Percentiles rank a stretch among this genome's conserved stretches.
Evolutionary conservation across 2,329 filamentous ascomycete species (phyloP).

Genomic region (Sporothrix humicola): DNA sequence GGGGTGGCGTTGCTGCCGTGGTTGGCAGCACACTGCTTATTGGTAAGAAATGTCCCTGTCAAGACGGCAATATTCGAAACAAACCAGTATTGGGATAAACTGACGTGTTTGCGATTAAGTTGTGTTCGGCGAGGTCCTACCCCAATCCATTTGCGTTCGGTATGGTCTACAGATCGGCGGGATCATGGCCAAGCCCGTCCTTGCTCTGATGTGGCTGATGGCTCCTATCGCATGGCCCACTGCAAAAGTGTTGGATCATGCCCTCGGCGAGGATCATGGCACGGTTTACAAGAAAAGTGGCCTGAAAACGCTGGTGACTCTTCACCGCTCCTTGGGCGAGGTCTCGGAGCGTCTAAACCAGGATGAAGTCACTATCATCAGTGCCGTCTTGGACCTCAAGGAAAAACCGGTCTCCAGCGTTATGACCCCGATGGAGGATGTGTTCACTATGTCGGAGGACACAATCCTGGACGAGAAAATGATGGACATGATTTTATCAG

Average conservation of each 20-base stretch:
- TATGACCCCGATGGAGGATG: constrained; percentile 98
- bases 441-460: constrained; percentile 96
- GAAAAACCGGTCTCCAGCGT: constrained; percentile 93
- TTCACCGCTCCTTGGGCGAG: constrained; percentile 89
- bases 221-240: constrained; percentile 91
- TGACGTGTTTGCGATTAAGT: constrained; percentile 58
- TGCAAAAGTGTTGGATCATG: constrained; percentile 90
- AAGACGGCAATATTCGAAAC: too few relatives aligned
- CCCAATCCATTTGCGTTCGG: constrained; percentile 94
- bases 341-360: constrained; percentile 90
- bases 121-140: constrained; percentile 96
- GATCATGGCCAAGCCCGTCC: constrained; percentile 87
- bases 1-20: constrained; percentile 92
- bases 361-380: constrained; percentile 98
- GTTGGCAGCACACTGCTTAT: constrained; percentile 92
- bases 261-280: constrained; percentile 92
- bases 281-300: constrained; percentile 98
- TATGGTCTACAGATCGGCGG: constrained; percentile 95
- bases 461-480: constrained; percentile 90
- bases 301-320: constrained; percentile 90
- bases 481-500: constrained; percentile 91
- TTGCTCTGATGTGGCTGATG: constrained; percentile 89
- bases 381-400: constrained; percentile 92
- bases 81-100: not conserved
- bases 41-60: constrained; percentile 60